Conservation (phyloP, 2,329 filamentous ascomycete species). For the Apiospora marii region DNA sequence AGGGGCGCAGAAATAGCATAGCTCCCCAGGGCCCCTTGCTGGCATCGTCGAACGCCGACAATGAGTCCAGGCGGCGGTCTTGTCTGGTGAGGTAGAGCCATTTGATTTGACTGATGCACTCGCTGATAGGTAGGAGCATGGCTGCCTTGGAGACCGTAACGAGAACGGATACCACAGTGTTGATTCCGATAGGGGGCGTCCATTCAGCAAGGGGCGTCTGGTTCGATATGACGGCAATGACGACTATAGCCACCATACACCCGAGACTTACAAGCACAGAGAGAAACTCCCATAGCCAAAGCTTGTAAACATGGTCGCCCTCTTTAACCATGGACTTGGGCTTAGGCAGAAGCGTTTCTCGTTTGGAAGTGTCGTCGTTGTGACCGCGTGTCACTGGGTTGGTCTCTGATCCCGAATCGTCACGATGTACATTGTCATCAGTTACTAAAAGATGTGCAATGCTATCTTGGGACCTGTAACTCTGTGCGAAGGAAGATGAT, state of each 20-base stretch:
- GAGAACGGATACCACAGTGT: constrained; percentile 34
- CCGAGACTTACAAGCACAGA: constrained; percentile 30
- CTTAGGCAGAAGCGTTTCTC: background rate
- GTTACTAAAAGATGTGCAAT: background rate
- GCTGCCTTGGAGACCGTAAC: constrained; percentile 33
- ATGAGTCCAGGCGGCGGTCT: constrained; percentile 28
- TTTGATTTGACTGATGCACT: constrained; percentile 35
- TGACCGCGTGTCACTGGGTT: too few species aligned
- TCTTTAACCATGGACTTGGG: background rate
- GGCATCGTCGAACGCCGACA: constrained; percentile 35
- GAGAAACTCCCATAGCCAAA: constrained; percentile 38
- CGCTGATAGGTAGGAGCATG: constrained; percentile 32
- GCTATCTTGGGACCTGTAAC: background rate
- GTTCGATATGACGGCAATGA: constrained; percentile 28
- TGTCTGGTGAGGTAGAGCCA: constrained; percentile 32
- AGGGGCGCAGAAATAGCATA: constrained; percentile 24
- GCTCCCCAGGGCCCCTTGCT: constrained; percentile 37
- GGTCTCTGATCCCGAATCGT: background rate
- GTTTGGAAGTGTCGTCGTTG: background rate
- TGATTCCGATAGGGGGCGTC: constrained; percentile 38
- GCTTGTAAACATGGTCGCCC: background rate
- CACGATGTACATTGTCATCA: background rate
- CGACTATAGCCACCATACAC: constrained; percentile 30
- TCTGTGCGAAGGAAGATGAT: background rate
- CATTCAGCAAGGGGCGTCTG: constrained; percentile 30